Percentiles rank a stretch among this genome's conserved stretches.
phyloP scores from a whole-genome alignment of 2,329 filamentous ascomycete species.

The Aspergillus viridinutans region DNA sequence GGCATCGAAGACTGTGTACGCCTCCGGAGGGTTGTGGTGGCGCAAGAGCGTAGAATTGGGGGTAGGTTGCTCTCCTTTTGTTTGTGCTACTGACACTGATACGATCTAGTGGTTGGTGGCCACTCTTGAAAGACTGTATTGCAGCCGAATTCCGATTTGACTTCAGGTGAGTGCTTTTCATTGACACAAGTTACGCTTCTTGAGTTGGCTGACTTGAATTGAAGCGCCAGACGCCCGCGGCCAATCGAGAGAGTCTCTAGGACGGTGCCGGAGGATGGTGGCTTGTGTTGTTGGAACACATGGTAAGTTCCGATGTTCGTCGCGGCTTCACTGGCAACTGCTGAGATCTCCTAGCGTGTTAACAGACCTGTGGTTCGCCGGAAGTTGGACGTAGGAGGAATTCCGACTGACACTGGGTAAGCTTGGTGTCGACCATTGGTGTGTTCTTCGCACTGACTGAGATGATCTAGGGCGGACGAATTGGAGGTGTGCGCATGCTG shows the following conservation, averaged over 20 bases:
- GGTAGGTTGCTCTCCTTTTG: constrained; percentile 3
- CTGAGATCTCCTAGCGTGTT: background rate
- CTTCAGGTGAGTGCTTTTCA: background rate
- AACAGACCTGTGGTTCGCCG: background rate
- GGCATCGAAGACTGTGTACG: background rate
- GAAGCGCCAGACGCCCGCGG: background rate
- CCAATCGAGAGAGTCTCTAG: background rate
- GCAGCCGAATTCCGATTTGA: background rate
- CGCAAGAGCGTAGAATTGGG: constrained; percentile 6
- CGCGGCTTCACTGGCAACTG: background rate
- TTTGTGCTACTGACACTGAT: background rate
- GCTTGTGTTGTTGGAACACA: background rate
- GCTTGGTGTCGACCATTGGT: background rate
- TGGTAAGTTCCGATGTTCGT: background rate
- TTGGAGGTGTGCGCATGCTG: background rate
- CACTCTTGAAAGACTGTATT: background rate
- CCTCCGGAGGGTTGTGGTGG: constrained; percentile 2
- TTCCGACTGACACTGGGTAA: background rate
- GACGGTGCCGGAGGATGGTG: background rate
- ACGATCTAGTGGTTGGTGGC: background rate
- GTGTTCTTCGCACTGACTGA: background rate
- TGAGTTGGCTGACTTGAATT: background rate
- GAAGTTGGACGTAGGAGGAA: background rate
- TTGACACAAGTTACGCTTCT: background rate
- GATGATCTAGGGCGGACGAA: background rate